phyloP scores from a whole-genome alignment of 2,329 filamentous ascomycete genomes.

The Balansia obtecta region DNA sequence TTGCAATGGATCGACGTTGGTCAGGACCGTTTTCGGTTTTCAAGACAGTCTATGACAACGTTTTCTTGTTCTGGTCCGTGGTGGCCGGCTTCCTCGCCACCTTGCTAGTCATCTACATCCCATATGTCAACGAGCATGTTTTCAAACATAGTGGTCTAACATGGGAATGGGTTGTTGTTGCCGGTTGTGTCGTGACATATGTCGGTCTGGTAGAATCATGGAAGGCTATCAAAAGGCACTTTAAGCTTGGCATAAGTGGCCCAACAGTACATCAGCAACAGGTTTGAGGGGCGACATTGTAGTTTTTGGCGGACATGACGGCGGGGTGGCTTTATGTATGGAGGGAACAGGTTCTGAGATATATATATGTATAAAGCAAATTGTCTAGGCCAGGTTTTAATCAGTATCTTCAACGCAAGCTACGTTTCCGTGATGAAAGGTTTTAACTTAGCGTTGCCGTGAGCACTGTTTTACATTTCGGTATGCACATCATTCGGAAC shows the following conservation, averaged over 20 bases:
- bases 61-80: slow-evolving; percentile 54
- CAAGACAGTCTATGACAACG: slow-evolving; percentile 54
- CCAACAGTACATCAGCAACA: slow-evolving; percentile 4
- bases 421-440: slow-evolving; percentile 13
- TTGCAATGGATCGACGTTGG: slow-evolving; percentile 48
- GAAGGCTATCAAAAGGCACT: slow-evolving; percentile 53
- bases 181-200: slow-evolving; percentile 45
- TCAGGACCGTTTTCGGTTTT: slow-evolving; percentile 37
- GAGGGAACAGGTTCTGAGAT: slow-evolving; percentile 19
- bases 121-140: slow-evolving; percentile 50
- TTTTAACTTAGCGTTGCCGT: no score
- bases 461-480: no score
- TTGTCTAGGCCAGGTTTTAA: slow-evolving; percentile 14
- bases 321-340: not conserved
- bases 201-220: slow-evolving; percentile 52
- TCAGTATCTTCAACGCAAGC: slow-evolving; percentile 18
- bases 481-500: no score
- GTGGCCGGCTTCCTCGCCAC: slow-evolving; percentile 46
- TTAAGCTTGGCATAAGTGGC: slow-evolving; percentile 22
- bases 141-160: slow-evolving; percentile 58
- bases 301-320: not conserved
- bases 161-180: slow-evolving; percentile 63
- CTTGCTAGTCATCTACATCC: slow-evolving; percentile 56
- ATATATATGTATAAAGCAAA: slow-evolving; percentile 12
- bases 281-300: not conserved